phyloP scores from a whole-genome alignment of 176 grass and related monocot species.

The Hordeum marinum region DNA sequence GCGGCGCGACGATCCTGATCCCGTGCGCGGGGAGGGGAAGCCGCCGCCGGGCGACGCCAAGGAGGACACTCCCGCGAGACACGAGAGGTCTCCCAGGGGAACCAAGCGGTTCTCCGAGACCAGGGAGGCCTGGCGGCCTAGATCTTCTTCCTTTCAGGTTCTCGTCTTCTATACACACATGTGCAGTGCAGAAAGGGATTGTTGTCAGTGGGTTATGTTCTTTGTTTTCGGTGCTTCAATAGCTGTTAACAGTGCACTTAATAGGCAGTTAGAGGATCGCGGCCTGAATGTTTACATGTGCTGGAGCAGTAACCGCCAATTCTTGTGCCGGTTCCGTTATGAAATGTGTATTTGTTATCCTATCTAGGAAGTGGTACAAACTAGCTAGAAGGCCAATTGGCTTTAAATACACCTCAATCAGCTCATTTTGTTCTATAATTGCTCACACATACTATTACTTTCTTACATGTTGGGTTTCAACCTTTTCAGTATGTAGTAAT shows the following conservation, averaged over 20 bases:
- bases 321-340: not conserved
- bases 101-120: conserved; percentile 45
- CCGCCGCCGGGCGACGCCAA: conserved; percentile 8
- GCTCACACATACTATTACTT: not conserved
- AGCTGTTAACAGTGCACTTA: not conserved
- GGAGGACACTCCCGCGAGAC: conserved; percentile 15
- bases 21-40: conserved; percentile 14
- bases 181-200: not conserved
- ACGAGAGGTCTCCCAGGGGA: conserved; percentile 37
- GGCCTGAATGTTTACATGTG: not conserved
- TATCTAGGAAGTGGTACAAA: conserved; percentile 15
- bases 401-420: not conserved
- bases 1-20: not conserved
- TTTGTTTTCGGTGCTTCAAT: not conserved
- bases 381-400: not conserved
- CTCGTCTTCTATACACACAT: not conserved
- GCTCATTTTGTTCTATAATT: not conserved
- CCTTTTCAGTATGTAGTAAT: not conserved
- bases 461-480: not conserved
- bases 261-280: not conserved
- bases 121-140: conserved; percentile 27
- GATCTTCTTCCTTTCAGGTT: conserved; percentile 58
- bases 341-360: not conserved
- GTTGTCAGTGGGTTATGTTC: not conserved
- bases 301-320: not conserved